Evolutionary conservation across 371 early-diverging fungal genomes (phyloP).

Genomic region (Mucor piriformis): DNA sequence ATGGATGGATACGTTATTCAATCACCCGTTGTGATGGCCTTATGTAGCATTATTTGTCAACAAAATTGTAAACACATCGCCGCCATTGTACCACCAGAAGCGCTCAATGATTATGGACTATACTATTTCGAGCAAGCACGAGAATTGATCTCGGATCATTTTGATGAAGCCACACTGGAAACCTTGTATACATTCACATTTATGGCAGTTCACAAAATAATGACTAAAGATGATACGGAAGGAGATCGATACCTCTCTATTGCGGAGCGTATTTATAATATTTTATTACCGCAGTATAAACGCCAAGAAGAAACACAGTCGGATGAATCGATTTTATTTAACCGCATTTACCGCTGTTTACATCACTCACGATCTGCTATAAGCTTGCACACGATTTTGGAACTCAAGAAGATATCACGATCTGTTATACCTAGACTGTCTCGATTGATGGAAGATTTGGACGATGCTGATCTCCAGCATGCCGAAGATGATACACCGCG

Average conservation of each 20-base stretch:
- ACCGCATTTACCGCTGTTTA: slow-evolving; percentile 9
- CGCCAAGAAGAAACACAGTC: not conserved
- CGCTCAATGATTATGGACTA: slow-evolving; percentile 18
- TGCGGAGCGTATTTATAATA: slow-evolving; percentile 30
- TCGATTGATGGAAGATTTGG: not conserved
- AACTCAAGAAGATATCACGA: not conserved
- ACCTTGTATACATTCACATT: slow-evolving; percentile 24
- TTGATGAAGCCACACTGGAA: slow-evolving; percentile 41
- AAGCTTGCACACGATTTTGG: not conserved
- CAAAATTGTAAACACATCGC: slow-evolving; percentile 32
- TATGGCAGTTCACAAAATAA: slow-evolving; percentile 32
- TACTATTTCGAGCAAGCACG: slow-evolving; percentile 40
- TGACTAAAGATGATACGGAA: slow-evolving; percentile 11
- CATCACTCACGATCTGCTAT: slow-evolving; percentile 1
- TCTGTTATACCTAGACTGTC: not conserved
- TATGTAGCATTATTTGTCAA: slow-evolving; percentile 33
- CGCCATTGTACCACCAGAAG: slow-evolving; percentile 13
- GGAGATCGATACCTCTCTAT: slow-evolving; percentile 21
- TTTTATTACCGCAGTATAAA: slow-evolving; percentile 20
- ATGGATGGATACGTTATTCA: not conserved
- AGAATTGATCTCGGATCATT: slow-evolving; percentile 30
- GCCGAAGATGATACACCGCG: slow-evolving; percentile 19
- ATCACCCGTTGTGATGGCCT: slow-evolving; percentile 36
- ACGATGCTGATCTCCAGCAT: not conserved
- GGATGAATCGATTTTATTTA: slow-evolving; percentile 7